These are phyloP conservation scores for Alternaria sp. DNA, from an alignment of 2,329 filamentous ascomycete genomes.

Conservation along the genomic window DNA sequence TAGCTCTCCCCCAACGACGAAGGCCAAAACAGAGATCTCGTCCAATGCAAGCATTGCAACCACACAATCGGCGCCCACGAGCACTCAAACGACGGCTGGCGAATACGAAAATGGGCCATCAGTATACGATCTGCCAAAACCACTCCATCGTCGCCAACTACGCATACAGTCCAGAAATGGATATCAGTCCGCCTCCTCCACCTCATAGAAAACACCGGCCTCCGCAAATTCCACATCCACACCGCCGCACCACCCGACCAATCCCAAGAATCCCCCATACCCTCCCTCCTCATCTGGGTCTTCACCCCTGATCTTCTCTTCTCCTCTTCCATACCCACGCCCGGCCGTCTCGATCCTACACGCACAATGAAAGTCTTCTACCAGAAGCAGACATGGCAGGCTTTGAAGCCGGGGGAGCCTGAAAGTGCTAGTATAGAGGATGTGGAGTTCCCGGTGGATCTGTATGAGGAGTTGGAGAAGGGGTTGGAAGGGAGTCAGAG, in stretches of 20 bases:
- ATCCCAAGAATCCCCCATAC: slow-evolving; percentile 4
- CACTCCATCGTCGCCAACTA: slow-evolving; percentile 13
- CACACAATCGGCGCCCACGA: slow-evolving; percentile 51
- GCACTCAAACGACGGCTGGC: slow-evolving; percentile 53
- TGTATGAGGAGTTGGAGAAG: slow-evolving; percentile 55
- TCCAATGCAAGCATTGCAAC: slow-evolving; percentile 51
- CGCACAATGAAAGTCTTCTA: slow-evolving; percentile 67
- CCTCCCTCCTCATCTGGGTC: slow-evolving; percentile 59
- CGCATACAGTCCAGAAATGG: slow-evolving; percentile 49
- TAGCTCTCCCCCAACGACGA: slow-evolving; percentile 13
- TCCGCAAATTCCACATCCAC: slow-evolving; percentile 64
- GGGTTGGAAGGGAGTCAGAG: slow-evolving; percentile 58
- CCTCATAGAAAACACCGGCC: slow-evolving; percentile 62
- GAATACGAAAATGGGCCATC: slow-evolving; percentile 59
- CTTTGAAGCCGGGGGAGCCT: slow-evolving; percentile 36
- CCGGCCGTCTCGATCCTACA: slow-evolving; percentile 44
- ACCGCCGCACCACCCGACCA: slow-evolving; percentile 1
- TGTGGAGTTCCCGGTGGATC: slow-evolving; percentile 57
- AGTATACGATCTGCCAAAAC: slow-evolving; percentile 26
- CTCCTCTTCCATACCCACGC: slow-evolving; percentile 53
- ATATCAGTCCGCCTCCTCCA: slow-evolving; percentile 64
- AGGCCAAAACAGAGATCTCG: slow-evolving; percentile 4
- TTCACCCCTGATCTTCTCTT: slow-evolving; percentile 67
- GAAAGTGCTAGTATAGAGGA: slow-evolving; percentile 58
- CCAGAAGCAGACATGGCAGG: slow-evolving; percentile 43